Evolutionary conservation across 1,284 basidiomycete species (phyloP).

Genomic region (Schizophyllum commune): DNA sequence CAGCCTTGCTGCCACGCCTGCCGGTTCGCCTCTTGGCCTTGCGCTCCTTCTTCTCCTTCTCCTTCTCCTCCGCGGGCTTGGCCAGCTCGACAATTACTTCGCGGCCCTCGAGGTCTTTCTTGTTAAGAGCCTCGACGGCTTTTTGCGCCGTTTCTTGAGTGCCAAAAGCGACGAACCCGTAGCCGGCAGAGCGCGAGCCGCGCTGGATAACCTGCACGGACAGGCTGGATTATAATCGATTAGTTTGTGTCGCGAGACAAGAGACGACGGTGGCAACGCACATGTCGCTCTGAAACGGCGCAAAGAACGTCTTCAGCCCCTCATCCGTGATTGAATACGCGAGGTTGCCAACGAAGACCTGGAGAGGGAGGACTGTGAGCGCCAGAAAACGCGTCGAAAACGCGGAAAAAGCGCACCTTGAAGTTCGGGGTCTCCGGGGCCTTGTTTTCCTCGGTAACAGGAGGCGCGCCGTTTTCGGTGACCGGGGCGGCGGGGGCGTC

Average conservation of each 20-base stretch:
- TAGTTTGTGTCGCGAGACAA: constrained; percentile 14
- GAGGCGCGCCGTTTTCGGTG: constrained; percentile 72
- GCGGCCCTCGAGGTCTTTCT: constrained; percentile 82
- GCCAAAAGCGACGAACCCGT: constrained; percentile 84
- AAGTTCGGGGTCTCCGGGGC: constrained; percentile 56
- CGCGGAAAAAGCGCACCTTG: constrained; percentile 44
- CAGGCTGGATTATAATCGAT: constrained; percentile 34
- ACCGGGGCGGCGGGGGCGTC: constrained; percentile 76
- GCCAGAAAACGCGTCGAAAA: constrained; percentile 13
- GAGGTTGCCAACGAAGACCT: constrained; percentile 88
- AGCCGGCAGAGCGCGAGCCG: constrained; percentile 77
- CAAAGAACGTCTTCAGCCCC: constrained; percentile 85
- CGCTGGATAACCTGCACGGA: constrained; percentile 78
- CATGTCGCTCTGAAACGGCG: constrained; percentile 74
- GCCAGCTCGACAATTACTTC: constrained; percentile 84
- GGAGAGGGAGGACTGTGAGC: constrained; percentile 12
- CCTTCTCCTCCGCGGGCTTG: constrained; percentile 81
- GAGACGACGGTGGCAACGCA: constrained; percentile 43
- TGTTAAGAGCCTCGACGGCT: constrained; percentile 82
- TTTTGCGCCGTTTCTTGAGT: constrained; percentile 77
- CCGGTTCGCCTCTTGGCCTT: constrained; percentile 66
- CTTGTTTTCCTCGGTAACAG: constrained; percentile 54
- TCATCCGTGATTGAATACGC: constrained; percentile 84
- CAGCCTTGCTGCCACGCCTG: constrained; percentile 75
- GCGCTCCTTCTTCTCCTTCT: constrained; percentile 72